Evolutionary conservation across 2,329 filamentous ascomycete species (phyloP).

Genomic region (Trichoderma afroharzianum): DNA sequence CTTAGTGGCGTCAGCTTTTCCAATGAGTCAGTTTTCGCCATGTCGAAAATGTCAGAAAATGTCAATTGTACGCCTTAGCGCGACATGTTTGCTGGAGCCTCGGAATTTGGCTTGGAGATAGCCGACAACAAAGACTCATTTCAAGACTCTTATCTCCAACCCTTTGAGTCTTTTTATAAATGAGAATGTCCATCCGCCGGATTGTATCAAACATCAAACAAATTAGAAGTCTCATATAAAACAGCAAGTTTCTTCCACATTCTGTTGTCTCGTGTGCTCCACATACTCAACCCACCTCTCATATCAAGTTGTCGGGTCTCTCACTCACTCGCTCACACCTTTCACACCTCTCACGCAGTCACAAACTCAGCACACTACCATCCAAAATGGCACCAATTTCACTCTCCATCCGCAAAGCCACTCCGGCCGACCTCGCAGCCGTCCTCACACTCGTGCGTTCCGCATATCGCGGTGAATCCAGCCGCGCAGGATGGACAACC

Average conservation of each 20-base stretch:
- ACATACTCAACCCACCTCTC: background rate
- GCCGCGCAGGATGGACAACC: constrained; percentile 44
- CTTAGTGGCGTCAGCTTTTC: constrained; percentile 1
- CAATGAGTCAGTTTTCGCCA: background rate
- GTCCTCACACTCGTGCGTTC: constrained; percentile 40
- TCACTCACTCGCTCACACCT: background rate
- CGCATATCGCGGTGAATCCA: constrained; percentile 43
- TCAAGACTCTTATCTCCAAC: background rate
- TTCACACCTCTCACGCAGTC: background rate
- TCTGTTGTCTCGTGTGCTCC: background rate
- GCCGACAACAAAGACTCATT: background rate
- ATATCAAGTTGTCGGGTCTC: background rate
- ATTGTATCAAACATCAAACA: background rate
- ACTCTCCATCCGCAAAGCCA: constrained; percentile 36
- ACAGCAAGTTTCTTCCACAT: background rate
- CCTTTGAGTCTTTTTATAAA: background rate
- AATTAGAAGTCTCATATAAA: background rate
- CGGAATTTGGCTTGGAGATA: background rate
- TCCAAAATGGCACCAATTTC: constrained; percentile 18
- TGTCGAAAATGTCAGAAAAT: constrained; percentile 12
- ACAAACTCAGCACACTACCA: background rate
- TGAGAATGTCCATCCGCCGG: background rate
- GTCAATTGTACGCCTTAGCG: constrained; percentile 7
- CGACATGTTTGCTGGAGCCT: background rate
- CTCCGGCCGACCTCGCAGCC: constrained; percentile 28